Evolutionary conservation across 2,329 filamentous ascomycete genomes (phyloP).

Genomic region (Nigrospora oryzae): DNA sequence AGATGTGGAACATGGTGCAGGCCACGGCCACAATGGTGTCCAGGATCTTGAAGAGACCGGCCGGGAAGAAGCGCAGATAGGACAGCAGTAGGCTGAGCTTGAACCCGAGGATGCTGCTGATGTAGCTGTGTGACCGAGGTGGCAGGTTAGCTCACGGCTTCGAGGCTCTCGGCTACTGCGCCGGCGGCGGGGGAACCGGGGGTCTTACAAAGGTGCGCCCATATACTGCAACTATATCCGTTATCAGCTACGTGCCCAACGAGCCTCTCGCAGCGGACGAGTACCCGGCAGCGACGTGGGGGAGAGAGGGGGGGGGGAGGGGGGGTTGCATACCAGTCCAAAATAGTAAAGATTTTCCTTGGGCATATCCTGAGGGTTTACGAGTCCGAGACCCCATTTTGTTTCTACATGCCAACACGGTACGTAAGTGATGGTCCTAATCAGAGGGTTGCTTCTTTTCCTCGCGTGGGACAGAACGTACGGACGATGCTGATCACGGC

Average conservation of each 20-base stretch:
- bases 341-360: slow-evolving; percentile 27
- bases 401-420: slow-evolving; percentile 22
- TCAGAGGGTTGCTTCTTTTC: not conserved
- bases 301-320: not conserved
- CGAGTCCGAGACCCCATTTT: slow-evolving; percentile 32
- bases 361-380: slow-evolving; percentile 25
- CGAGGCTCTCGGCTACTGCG: not conserved
- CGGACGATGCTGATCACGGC: slow-evolving; percentile 24
- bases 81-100: slow-evolving; percentile 35
- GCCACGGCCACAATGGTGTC: slow-evolving; percentile 25
- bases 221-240: slow-evolving; percentile 22
- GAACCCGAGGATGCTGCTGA: slow-evolving; percentile 33
- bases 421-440: no score
- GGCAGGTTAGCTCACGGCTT: not conserved
- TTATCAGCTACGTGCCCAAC: not conserved
- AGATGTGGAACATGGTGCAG: slow-evolving; percentile 28
- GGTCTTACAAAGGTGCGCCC: slow-evolving; percentile 30
- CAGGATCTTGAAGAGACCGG: slow-evolving; percentile 20
- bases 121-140: slow-evolving; percentile 20
- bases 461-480: slow-evolving; percentile 11
- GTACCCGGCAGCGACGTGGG: not conserved
- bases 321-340: slow-evolving; percentile 24
- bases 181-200: not conserved
- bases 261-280: not conserved
- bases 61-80: slow-evolving; percentile 34